These are phyloP conservation scores for Euphorbia peplus DNA, from an alignment of 345 rosid species.

Conservation along the genomic window DNA sequence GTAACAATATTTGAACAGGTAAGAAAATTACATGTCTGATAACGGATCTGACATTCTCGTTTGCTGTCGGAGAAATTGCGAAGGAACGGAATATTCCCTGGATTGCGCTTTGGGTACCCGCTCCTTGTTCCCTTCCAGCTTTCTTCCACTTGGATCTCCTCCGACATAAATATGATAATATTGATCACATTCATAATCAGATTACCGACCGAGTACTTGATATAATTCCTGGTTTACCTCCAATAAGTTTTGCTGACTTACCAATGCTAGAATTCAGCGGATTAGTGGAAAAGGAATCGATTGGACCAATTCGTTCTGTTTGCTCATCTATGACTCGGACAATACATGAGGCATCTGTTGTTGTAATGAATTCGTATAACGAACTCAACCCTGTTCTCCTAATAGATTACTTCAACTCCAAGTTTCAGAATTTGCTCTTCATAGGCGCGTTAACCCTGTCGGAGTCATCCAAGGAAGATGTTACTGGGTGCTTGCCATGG, in stretches of 20 bases:
- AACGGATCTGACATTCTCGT: background rate
- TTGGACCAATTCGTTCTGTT: too few relatives aligned
- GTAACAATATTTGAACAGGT: background rate
- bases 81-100: conserved; percentile 4
- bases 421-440: background rate
- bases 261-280: too few relatives aligned
- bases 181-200: too few relatives aligned
- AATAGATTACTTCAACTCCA: background rate
- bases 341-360: background rate
- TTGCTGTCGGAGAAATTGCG: background rate
- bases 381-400: conserved; percentile 4
- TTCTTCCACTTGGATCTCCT: background rate
- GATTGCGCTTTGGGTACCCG: background rate
- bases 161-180: background rate
- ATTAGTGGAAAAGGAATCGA: too few relatives aligned
- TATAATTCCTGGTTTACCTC: too few relatives aligned
- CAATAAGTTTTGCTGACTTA: too few relatives aligned
- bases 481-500: conserved; percentile 1
- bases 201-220: background rate
- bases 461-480: background rate
- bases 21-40: background rate
- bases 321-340: background rate
- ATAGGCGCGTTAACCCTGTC: background rate
- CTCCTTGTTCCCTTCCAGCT: background rate
- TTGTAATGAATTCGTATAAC: background rate